Evolutionary conservation across 202 grass and related monocot species (phyloP), one percentile per base, ranked within the genome.

Genomic region (Cymbopogon flexuosus): DNA sequence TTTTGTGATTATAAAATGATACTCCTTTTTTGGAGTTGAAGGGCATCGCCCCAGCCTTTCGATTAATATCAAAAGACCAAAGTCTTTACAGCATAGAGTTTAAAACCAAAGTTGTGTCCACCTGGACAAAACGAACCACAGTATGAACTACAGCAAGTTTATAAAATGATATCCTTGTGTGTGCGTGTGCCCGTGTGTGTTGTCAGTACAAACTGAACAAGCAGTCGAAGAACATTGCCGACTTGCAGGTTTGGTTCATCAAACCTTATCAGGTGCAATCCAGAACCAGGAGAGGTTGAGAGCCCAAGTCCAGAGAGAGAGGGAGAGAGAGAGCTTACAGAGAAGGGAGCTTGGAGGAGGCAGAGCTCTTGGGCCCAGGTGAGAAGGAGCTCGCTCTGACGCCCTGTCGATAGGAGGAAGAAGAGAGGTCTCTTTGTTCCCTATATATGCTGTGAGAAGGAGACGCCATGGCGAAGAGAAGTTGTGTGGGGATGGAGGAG

Each of bases 361-460:
- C 60, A 68, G 68, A 49, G 18, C 29, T 77, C 12, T 85, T 30
- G 46, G 13, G 45, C 62, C 19, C 23, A 65, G 18, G 2, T 36
- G 66, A 78, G 67, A 77, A 52, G 73, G 42, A 54, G 73, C 47
- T 56, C 41, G 8, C 65, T 51, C 66, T 61, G 35, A 36, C 47
- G 30, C 66, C 16, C 59, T 61, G 78, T 63, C 33, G 67, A 58
- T 69, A 62, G 9, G 16, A 78, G 43, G 60, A 73, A 16, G 60
- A 76, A 66, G 68, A 76, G 76, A 41, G 46, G 41, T 19, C 66
- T 34, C 23, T 24, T 10, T 42, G 6, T 73, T 85, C 41, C 52
- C 52, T 57, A 57, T 73, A 82, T 86, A 89, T 62, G 83, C 72
- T 70, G 68, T 31, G 37, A 41, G 68, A 33, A 42, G 21, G 12